These are phyloP conservation scores for Saprolegnia parasitica DNA, from an alignment of 352 stramenopile genomes.

Conservation along the genomic window DNA sequence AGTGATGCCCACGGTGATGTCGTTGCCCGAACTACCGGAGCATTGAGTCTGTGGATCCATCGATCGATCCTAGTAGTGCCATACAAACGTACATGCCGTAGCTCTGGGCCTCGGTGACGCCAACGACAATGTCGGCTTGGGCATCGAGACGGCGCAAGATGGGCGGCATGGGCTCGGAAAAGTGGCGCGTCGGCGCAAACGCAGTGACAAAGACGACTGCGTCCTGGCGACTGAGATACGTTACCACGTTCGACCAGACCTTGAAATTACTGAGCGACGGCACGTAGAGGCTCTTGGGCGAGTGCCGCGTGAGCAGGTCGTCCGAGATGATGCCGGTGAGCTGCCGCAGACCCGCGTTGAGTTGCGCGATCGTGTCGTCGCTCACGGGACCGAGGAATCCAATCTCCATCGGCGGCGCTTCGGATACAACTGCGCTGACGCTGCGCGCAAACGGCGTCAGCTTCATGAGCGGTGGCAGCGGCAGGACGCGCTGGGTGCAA, in stretches of 20 bases:
- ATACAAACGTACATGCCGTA: conserved; percentile 43
- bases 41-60: neutral
- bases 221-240: conserved; percentile 63
- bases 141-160: conserved; percentile 49
- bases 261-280: conserved; percentile 39
- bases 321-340: conserved; percentile 42
- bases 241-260: conserved; percentile 57
- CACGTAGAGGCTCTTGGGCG: conserved; percentile 31
- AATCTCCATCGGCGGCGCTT: conserved; percentile 55
- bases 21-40: conserved; percentile 37
- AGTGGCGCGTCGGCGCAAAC: conserved; percentile 34
- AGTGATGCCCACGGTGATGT: conserved; percentile 73
- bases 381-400: conserved; percentile 43
- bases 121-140: conserved; percentile 55
- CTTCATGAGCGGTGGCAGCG: conserved; percentile 53
- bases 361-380: conserved; percentile 32
- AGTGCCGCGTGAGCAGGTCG: conserved; percentile 53
- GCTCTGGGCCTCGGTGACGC: conserved; percentile 51
- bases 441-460: conserved; percentile 64
- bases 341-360: conserved; percentile 39
- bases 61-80: neutral
- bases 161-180: conserved; percentile 22
- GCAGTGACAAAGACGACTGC: conserved; percentile 37
- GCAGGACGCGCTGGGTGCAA: conserved; percentile 46
- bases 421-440: conserved; percentile 35